A percentile compares a stretch with the other conserved stretches of the same genome.
These are phyloP conservation scores for Pulveroboletus sp. DNA, from an alignment of 768 basidiomycete species.

Conservation along the genomic window DNA sequence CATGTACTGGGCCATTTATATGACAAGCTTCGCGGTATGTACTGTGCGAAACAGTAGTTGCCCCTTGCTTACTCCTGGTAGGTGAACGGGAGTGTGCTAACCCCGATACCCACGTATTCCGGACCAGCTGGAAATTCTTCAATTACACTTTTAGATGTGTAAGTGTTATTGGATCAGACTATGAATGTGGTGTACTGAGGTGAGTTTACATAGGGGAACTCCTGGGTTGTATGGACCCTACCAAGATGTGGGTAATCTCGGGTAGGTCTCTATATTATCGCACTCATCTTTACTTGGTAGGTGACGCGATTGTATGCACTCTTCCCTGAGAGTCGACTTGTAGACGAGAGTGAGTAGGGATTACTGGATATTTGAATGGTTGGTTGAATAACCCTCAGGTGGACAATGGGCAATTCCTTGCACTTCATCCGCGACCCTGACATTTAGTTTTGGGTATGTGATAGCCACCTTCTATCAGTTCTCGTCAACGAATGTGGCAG, in stretches of 20 bases:
- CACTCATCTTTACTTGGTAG: slow-evolving; percentile 33
- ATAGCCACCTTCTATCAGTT: background rate
- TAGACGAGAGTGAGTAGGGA: slow-evolving; percentile 47
- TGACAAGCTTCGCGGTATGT: slow-evolving; percentile 50
- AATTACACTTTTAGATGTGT: slow-evolving; percentile 73
- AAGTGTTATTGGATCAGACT: slow-evolving; percentile 24
- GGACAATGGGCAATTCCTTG: slow-evolving; percentile 81
- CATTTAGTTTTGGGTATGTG: slow-evolving; percentile 66
- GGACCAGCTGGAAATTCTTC: slow-evolving; percentile 49
- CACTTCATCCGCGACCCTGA: slow-evolving; percentile 49
- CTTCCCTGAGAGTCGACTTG: slow-evolving; percentile 62
- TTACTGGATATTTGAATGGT: background rate
- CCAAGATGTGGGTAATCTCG: slow-evolving; percentile 53
- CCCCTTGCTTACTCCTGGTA: slow-evolving; percentile 22
- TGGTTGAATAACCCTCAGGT: slow-evolving; percentile 23
- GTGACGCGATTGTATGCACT: slow-evolving; percentile 60
- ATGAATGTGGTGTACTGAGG: slow-evolving; percentile 1
- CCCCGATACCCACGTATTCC: slow-evolving; percentile 62
- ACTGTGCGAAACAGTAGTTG: background rate
- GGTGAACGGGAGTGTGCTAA: slow-evolving; percentile 53
- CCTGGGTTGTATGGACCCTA: slow-evolving; percentile 72
- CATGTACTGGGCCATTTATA: slow-evolving; percentile 67
- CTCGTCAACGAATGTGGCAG: slow-evolving; percentile 11
- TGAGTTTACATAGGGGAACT: slow-evolving; percentile 48
- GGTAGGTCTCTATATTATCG: background rate